A percentile compares a stretch with the other conserved stretches of the same genome.
Evolutionary conservation across 176 grass and related monocot species (phyloP).

Genomic region (Triticum aestivum): IWGSC_CS_RefSeq_v2.1 NC_057799.1:316011584-316012083

Average conservation of each 20-base stretch:
- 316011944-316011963: not conserved
- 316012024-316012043: not conserved
- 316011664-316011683: constrained; percentile 4
- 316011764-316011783: constrained; percentile 46
- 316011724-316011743: constrained; percentile 28
- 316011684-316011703: constrained; percentile 13
- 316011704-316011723: constrained; percentile 26
- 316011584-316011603: not conserved
- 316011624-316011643: constrained; percentile 15
- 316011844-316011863: constrained; percentile 70
- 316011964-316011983: not conserved
- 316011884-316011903: constrained; percentile 76
- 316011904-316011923: constrained; percentile 84
- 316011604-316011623: constrained; percentile 5
- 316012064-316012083: not conserved
- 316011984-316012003: not conserved
- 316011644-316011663: constrained; percentile 34
- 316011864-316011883: constrained; percentile 86
- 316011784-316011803: constrained; percentile 27
- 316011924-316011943: constrained; percentile 24
- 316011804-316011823: constrained; percentile 57
- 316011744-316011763: constrained; percentile 46
- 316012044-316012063: not conserved
- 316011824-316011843: constrained; percentile 65
- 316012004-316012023: not conserved